phyloP scores from a whole-genome alignment of 371 early-diverging fungal genomes.

The Zychaea mexicana region DNA sequence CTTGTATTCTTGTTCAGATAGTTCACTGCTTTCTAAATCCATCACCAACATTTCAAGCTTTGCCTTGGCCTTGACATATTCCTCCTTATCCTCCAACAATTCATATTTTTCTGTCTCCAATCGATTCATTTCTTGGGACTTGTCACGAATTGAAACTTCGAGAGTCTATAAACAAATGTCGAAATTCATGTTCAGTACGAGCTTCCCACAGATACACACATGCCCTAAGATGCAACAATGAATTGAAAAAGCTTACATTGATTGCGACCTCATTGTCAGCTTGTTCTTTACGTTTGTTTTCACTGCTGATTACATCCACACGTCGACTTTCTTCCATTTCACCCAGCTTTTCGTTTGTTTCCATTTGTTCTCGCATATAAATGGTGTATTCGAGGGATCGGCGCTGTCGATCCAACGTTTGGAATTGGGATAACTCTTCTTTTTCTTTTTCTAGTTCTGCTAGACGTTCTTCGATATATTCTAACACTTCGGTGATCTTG shows the following conservation, averaged over 20 bases:
- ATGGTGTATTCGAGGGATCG: conserved; percentile 92
- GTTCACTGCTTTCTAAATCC: conserved; percentile 55
- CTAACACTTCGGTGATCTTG: conserved; percentile 91
- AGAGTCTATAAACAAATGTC: conserved; percentile 18
- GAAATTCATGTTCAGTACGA: no score
- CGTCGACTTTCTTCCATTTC: conserved; percentile 64
- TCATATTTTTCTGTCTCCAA: conserved; percentile 60
- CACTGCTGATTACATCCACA: conserved; percentile 44
- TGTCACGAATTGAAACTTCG: conserved; percentile 45
- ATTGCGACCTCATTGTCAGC: conserved; percentile 36
- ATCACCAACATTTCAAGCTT: conserved; percentile 59
- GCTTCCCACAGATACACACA: no score
- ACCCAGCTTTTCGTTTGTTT: conserved; percentile 75
- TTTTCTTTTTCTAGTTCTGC: conserved; percentile 93
- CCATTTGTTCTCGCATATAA: conserved; percentile 84
- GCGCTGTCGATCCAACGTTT: conserved; percentile 84
- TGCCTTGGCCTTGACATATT: conserved; percentile 55
- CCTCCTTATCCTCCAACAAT: conserved; percentile 56
- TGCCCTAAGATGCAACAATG: no score
- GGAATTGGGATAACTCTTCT: conserved; percentile 86
- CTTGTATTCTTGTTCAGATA: conserved; percentile 48
- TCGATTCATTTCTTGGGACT: conserved; percentile 48
- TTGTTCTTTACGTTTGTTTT: conserved; percentile 37
- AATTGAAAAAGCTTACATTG: conserved; percentile 26
- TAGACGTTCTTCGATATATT: conserved; percentile 88